A percentile compares a stretch with the other conserved stretches of the same genome.
Evolutionary conservation across 2,329 filamentous ascomycete species (phyloP).

Genomic region (Seiridium cupressi): DNA sequence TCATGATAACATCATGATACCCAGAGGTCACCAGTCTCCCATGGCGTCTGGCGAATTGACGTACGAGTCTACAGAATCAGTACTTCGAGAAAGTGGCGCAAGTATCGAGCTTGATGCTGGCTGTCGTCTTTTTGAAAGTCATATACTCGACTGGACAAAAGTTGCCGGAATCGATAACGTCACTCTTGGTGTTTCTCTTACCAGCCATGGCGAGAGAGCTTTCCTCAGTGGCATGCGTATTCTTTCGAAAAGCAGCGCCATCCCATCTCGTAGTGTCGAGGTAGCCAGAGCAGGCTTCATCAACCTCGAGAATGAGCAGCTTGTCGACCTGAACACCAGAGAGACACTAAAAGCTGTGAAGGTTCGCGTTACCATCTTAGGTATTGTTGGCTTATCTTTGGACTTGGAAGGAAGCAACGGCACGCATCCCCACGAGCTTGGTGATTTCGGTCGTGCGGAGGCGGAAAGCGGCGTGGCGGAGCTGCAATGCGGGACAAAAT

Average conservation of each 20-base stretch:
- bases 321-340: slow-evolving; percentile 2
- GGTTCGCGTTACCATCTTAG: slow-evolving; percentile 9
- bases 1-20: neutral
- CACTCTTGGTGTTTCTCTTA: slow-evolving; percentile 13
- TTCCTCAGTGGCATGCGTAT: slow-evolving; percentile 17
- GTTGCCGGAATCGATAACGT: neutral
- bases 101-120: slow-evolving; percentile 8
- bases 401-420: slow-evolving; percentile 6
- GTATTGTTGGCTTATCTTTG: slow-evolving; percentile 14
- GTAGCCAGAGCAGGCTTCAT: slow-evolving; percentile 12
- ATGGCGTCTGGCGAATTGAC: slow-evolving; percentile 2
- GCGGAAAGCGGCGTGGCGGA: slow-evolving; percentile 11
- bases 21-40: neutral
- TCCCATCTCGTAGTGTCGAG: neutral
- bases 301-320: slow-evolving; percentile 8
- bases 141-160: slow-evolving; percentile 9
- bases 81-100: neutral
- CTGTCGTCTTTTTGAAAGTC: slow-evolving; percentile 16
- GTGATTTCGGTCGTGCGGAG: slow-evolving; percentile 10
- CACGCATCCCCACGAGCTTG: slow-evolving; percentile 4
- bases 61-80: neutral
- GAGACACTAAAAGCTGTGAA: slow-evolving; percentile 9
- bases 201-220: slow-evolving; percentile 9
- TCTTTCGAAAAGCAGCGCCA: neutral
- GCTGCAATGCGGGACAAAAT: neutral